Base-by-base conservation (phyloP, 2,329 filamentous ascomycete genomes). In the Stagonosporopsis chrysanthemi region DNA sequence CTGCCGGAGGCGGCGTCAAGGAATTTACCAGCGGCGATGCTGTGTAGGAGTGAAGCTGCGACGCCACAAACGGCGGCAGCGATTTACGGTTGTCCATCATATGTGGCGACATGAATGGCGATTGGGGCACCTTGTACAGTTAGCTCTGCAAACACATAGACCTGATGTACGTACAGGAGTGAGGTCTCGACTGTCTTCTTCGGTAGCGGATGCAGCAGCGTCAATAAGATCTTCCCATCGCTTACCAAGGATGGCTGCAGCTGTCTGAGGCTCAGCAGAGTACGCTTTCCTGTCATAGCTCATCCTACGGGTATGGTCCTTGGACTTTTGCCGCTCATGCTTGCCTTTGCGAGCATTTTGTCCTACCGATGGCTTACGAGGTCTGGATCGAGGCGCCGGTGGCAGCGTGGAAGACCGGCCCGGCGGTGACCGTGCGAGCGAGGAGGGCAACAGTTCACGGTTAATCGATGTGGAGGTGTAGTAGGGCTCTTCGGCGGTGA, bases 211-310 rank as follows among this genome's bases (percentile, higher is more conserved):
- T 29, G 94, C 92, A 52, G 91, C 94, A 49, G 94, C 94, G 77
- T 97, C 93, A 64, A 98, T 96, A 59, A 98, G 83, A 76, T 98
- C 94, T 77, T 97, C 92, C 95, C 94, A 98, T 69, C 94, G 85
- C 79, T 95, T 96, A 64, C 91, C 92, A 78, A 90, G 87, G 45
- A 84, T 81, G 68, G 84, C 86, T 17, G 84, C 90, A 58, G 90
- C 89, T 19, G 86, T 87, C 54, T 89, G 86, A 23, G 93, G 92
- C 77, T 97, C 94, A 39, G 91, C 91, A 15, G 92, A 96, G 65
- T 90, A 85, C 53, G 92, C 91, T 78, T 97, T 96, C 61, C 91
- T 86, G 67, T 89, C 87, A 56, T 88, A 85, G 70, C 89, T 89
- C 63, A 91, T 82, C 61, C 90, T 85, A 79, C 90, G 89, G 52